Evolutionary conservation across 441 rosid genomes (phyloP).

Genomic region (Aleurites moluccanus): DNA sequence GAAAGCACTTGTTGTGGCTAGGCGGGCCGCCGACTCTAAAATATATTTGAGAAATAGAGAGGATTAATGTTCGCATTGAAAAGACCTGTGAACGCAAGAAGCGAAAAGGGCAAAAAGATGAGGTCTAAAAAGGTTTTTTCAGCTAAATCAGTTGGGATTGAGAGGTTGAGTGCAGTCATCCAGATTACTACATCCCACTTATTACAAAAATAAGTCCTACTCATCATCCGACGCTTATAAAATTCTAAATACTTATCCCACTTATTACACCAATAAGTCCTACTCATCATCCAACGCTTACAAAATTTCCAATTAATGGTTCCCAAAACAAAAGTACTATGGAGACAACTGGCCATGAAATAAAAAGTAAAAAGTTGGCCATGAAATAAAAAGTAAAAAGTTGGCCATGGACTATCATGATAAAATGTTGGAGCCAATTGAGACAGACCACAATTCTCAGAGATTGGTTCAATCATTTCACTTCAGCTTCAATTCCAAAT

Average conservation of each 20-base stretch:
- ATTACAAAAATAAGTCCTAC: no score
- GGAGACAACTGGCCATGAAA: conserved; percentile 16
- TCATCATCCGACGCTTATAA: no score
- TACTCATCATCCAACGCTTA: conserved; percentile 9
- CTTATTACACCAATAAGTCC: not conserved
- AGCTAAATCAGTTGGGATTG: conserved; percentile 13
- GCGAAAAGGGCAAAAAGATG: conserved; percentile 7
- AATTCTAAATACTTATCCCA: no score
- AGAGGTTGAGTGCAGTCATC: not conserved
- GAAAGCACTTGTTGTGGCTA: not conserved
- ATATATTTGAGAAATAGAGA: not conserved
- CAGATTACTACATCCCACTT: no score
- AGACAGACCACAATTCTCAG: not conserved
- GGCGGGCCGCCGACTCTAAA: conserved; percentile 1
- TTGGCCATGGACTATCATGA: conserved; percentile 18
- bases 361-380: no score
- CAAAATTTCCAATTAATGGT: not conserved
- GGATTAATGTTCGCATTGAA: not conserved
- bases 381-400: not conserved
- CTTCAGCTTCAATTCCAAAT: not conserved
- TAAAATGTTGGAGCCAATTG: not conserved
- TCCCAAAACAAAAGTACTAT: not conserved
- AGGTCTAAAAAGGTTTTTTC: not conserved
- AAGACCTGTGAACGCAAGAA: not conserved
- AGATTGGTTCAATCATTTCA: not conserved